Evolutionary conservation across 2,329 filamentous ascomycete species (phyloP), one percentile per base, ranked within the genome.

Genomic region (Elsinoe australis): DNA sequence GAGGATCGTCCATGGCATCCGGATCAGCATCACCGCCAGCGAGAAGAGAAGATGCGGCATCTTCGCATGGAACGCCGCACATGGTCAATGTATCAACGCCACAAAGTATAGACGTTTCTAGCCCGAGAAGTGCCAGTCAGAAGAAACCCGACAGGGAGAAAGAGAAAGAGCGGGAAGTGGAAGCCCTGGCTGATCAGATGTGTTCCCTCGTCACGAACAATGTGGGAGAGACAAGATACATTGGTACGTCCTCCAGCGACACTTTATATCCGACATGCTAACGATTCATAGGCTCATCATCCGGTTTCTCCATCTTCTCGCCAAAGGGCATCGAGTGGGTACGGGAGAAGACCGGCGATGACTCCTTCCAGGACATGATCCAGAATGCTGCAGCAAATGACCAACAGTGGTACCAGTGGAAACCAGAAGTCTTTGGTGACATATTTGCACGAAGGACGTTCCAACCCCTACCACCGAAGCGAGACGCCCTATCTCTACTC

Each of bases 311-410:
- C 48, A 98, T 98, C 58, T 96, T 98, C 70, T 96, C 90, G 0
- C 92, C 90, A 10, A 95, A 95, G 64, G 92, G 92, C 35, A 94
- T 98, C 47, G 85, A 95, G 64, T 98, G 92, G 92, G 90, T 98
- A 47, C 96, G 95, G 59, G 83, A 92, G 56, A 95, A 94, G 71
- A 96, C 89, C 2, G 92, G 92, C n/a, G 92, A 98, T 62, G 80
- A 76, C 17, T 94, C 88, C 0, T 98, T 98, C 67, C 86, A 94
- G 63, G 79, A 86, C 49, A 96, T 95, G 85, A 95, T 98, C 49
- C 83, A 88, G 44, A 83, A 87, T 46, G 85, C 90, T n/a, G 66
- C 69, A 2, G 87, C 85, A 19, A 87, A 95, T 57, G 87, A 95
- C 59, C 87, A 92, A 66, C 95, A 94, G 63, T 95, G 87, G 85